Evolutionary conservation across 2,329 filamentous ascomycete species (phyloP), one percentile per base, ranked within the genome.

Genomic region (Teratosphaeria destructans): DNA sequence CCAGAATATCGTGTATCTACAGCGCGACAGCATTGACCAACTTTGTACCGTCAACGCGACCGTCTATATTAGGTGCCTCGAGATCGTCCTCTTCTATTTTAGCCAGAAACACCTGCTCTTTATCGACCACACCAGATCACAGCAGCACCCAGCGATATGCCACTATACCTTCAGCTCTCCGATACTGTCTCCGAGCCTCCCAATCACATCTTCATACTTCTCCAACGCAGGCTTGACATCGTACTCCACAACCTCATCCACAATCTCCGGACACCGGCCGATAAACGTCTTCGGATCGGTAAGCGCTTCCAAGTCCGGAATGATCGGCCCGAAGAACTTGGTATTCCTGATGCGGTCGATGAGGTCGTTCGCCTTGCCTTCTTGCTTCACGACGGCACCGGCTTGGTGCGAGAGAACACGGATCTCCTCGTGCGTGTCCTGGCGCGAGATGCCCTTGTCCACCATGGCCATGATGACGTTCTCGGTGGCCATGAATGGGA

Each of bases 381-480:
- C 78, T 67, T 84, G 81, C 77, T 89, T 89, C 49, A 90, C 86
- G 11, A 87, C 84, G 35, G 80, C 78, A 52, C 81, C 82, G 0
- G 90, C 89, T 75, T 95, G 79, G 76, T 91, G 87, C 2, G 83
- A 89, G 53, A 96, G 81, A 1, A 96, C 88, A 58, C 74, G 86
- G 68, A 96, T 92, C 74, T 93, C 78, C 76, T 96, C 91, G 74
- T 96, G 91, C 1, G 89, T 87, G 59, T 92, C 89, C 72, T 95
- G 90, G 56, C 90, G 79, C 10, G 84, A 88, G 32, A 79, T 81
- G 35, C 89, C 89, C 69, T 85, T 82, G 59, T 84, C 83, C 32
- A 86, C 84, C 59, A 93, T 80, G 65, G 84, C 85, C 89, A 95
- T 91, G 72, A 92, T 89, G 71, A 91, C 85, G 65, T 82, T 80